Base-by-base conservation (phyloP, 345 rosid genomes). In the Isatis tinctoria region DNA sequence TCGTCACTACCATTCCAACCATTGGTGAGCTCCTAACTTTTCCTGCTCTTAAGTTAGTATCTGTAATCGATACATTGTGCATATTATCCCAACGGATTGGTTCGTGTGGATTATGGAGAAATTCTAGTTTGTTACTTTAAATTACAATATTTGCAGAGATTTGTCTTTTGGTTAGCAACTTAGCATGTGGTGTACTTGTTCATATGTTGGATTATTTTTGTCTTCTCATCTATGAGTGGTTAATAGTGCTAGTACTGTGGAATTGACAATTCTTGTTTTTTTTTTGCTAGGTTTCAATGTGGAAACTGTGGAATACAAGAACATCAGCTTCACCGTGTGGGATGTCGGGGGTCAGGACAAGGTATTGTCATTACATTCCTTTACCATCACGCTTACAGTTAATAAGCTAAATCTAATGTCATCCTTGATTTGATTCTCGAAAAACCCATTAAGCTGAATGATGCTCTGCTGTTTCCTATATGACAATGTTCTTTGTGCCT, bases 331-430 rank as follows among this genome's bases (percentile, higher is more conserved):
- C 69, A 87, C 92, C 6, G 92, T 87, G 51, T 87, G 92, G 92
- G 92, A 87, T 84, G 90, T 87, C 14, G 92, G 90, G 16, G 92
- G 90, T 83, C 92, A 88, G 67, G 92, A 88, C 80, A 88, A 88
- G 89, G 89, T 87, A 76, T 45, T 75, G 10, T 62, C 45, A 54
- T 22, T 30, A n/a, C 60, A 20, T 20, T 13, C 40, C 10, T 39
- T 26, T 20, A 53, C 33, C 16, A 24, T 12, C 66, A 16, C 33
- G 43, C 32, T 67, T 0, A 22, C 39, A 60, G 3, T 40, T 51
- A 10, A 2, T 53, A n/a, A 43, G 49, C 64, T 61, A 41, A 75
- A 26, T 30, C 30, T 30, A 39, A 14, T 22, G 2, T 33, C 18
- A 60, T 61, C 37, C 45, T 57, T 67, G 51, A 3, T 40, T 49